phyloP scores from a whole-genome alignment of 2,329 filamentous ascomycete species.

The Apiospora kogelbergensis region DNA sequence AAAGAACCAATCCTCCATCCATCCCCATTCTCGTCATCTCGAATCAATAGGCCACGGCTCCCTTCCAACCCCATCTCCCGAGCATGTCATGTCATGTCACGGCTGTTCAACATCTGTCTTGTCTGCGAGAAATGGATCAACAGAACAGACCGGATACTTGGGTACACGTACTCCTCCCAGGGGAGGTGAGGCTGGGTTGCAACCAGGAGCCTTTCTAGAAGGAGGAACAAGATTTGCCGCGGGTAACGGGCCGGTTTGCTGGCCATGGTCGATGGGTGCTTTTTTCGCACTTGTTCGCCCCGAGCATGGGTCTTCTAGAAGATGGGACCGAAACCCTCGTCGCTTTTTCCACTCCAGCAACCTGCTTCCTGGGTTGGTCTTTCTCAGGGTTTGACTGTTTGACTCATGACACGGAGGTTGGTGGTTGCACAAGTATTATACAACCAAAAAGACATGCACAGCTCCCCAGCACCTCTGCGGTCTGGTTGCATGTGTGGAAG shows the following conservation, averaged over 20 bases:
- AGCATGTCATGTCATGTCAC: background rate
- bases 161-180: background rate
- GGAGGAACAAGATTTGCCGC: conserved; percentile 6
- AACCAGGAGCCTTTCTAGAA: conserved; percentile 3
- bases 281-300: background rate
- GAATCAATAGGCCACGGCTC: background rate
- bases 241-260: conserved; percentile 1
- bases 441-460: no score
- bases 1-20: background rate
- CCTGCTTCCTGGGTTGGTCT: background rate
- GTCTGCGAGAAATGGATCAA: background rate
- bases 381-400: background rate
- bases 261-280: background rate
- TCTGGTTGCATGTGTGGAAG: background rate
- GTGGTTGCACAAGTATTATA: background rate
- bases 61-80: background rate
- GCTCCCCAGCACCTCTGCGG: background rate
- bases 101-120: background rate
- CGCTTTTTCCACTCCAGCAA: background rate
- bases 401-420: background rate
- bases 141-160: background rate
- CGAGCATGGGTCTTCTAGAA: conserved; percentile 6
- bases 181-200: conserved; percentile 4
- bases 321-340: conserved; percentile 3
- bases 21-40: background rate